Evolutionary conservation across 1,284 basidiomycete genomes (phyloP), one percentile per base, ranked within the genome.

Genomic region (Irpex sp.): DNA sequence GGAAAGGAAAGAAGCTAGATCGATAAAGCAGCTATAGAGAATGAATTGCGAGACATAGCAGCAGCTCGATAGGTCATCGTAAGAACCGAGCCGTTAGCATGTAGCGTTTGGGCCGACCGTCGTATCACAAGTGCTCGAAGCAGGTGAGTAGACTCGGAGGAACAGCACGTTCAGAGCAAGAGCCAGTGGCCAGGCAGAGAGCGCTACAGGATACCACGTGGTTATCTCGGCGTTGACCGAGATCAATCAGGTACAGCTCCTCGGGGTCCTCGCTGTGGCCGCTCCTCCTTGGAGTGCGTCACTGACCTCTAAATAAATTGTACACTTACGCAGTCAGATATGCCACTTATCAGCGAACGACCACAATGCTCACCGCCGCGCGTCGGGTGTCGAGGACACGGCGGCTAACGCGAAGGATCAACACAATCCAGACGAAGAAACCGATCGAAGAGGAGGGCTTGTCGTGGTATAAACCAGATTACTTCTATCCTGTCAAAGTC

Each of bases 401-500:
- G n/a, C 15, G 50, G 19, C 50, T n/a, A 2, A 51, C 50, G 50
- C 15, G 50, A 13, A 26, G 50, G 5, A n/a, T 51, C 9, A 13
- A 51, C 50, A 51, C 50, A 2, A 57, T 61, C 2, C 31, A 55
- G 17, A 58, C 8, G 8, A n/a, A 13, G 26, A 36, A 61, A 49
- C 56, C 1, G 15, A 50, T 65, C 26, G 61, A 65, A 58, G 61
- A 73, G 65, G 68, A 72, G 57, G 64, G 4, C n/a, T 57, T 56
- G 26, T 13, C 39, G 31, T 65, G 62, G 61, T 68, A 68, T 36
- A 62, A 47, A 5, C 60, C 66, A 6, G 36, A 60, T 19, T 11
- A 26, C 36, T 71, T 68, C 58, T 72, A 70, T 46, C 68, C 66
- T 9, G 70, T 71, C 4, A 60, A 61, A 3, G 67, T 69, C 17